Evolutionary conservation across 2,329 filamentous ascomycete genomes (phyloP).

Genomic region (Cladosporium velox): DNA sequence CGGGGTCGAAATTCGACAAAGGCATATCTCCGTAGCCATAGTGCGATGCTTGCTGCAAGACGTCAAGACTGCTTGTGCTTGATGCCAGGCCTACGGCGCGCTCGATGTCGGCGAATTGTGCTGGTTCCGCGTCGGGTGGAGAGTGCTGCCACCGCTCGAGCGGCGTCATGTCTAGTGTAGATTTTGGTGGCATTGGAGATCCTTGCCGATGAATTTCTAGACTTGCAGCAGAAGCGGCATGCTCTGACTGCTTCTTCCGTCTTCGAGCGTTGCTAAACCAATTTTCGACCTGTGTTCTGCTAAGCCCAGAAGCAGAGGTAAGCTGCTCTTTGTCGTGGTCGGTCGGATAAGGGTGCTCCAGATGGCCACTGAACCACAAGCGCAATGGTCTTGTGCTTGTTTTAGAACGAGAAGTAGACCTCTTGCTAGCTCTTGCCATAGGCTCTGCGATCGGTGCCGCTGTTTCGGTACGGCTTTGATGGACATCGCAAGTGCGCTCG

Average conservation of each 20-base stretch:
- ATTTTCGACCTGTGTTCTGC: conserved; percentile 11
- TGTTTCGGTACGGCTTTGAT: neutral
- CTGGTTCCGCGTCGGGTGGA: conserved; percentile 11
- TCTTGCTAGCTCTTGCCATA: neutral
- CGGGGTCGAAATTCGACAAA: neutral
- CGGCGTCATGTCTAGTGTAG: neutral
- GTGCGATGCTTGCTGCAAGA: neutral
- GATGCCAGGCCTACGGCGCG: neutral
- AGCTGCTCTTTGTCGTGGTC: neutral
- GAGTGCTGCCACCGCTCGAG: conserved; percentile 12
- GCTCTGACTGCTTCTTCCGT: conserved; percentile 10
- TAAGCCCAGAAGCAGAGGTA: neutral
- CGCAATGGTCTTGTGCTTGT: conserved; percentile 1
- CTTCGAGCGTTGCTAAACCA: conserved; percentile 13
- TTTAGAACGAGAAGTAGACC: conserved; percentile 2
- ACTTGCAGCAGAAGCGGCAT: neutral
- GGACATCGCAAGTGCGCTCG: neutral
- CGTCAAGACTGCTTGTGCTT: conserved; percentile 3
- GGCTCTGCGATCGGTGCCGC: neutral
- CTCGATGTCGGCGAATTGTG: conserved; percentile 8
- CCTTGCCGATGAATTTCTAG: neutral
- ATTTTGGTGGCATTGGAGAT: neutral
- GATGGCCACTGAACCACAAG: conserved; percentile 2
- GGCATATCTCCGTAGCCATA: neutral
- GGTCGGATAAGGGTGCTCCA: neutral